Conservation (phyloP, 345 rosid species). For the Heritiera littoralis region DNA sequence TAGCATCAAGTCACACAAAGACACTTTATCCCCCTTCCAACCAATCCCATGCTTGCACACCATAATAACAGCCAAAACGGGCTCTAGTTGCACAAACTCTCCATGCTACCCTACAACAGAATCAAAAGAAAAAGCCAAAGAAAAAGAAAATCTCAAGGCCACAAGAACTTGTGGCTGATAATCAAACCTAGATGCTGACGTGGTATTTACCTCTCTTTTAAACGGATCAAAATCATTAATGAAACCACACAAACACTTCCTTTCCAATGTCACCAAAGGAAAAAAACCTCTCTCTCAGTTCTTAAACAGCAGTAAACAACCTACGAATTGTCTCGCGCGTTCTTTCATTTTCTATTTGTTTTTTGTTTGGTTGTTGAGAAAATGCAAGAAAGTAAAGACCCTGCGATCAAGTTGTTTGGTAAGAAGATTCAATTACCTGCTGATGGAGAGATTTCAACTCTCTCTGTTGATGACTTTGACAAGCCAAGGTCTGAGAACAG, state of each 20-base stretch:
- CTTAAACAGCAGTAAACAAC: background rate
- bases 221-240: constrained; percentile 64
- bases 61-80: background rate
- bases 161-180: constrained; percentile 90
- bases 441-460: constrained; percentile 23
- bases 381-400: constrained; percentile 25
- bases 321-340: constrained; percentile 34
- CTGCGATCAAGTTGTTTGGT: constrained; percentile 81
- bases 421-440: constrained; percentile 56
- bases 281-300: background rate
- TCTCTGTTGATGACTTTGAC: constrained; percentile 19
- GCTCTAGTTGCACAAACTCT: background rate
- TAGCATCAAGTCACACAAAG: no score
- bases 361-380: background rate
- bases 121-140: background rate
- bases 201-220: constrained; percentile 61
- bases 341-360: background rate
- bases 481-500: background rate
- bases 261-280: constrained; percentile 32
- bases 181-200: constrained; percentile 54
- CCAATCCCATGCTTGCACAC: background rate
- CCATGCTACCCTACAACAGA: constrained; percentile 5
- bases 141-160: constrained; percentile 60
- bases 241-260: background rate
- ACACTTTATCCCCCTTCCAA: background rate